A percentile compares a stretch with the other conserved stretches of the same genome.
Conservation (phyloP, 2,329 filamentous ascomycete species). For the Penicillium paneum region DNA sequence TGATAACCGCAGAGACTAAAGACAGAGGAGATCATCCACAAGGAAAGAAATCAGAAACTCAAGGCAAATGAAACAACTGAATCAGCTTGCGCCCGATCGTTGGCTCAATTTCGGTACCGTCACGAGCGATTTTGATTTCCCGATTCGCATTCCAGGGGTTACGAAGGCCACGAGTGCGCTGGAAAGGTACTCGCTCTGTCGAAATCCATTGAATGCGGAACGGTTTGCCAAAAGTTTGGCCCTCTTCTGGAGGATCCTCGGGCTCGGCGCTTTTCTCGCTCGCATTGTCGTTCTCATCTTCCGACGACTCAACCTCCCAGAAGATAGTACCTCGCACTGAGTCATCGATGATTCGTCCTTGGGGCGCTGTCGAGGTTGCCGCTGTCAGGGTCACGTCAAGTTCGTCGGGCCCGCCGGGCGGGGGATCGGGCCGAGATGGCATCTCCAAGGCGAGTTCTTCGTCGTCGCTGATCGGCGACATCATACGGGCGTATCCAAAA, state of each 20-base stretch:
- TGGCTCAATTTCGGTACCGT: constrained; percentile 90
- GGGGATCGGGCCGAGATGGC: constrained; percentile 60
- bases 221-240: constrained; percentile 80
- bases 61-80: constrained; percentile 67
- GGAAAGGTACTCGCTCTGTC: constrained; percentile 79
- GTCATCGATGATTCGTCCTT: constrained; percentile 86
- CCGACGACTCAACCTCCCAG: constrained; percentile 75
- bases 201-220: constrained; percentile 91
- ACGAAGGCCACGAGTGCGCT: constrained; percentile 77
- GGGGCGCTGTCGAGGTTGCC: constrained; percentile 72
- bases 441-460: constrained; percentile 67
- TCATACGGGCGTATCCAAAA: constrained; percentile 91
- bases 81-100: constrained; percentile 72
- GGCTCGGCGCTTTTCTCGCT: constrained; percentile 46
- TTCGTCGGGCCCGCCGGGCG: constrained; percentile 60
- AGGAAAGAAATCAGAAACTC: neutral
- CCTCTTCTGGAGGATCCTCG: constrained; percentile 44
- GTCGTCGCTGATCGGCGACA: constrained; percentile 76
- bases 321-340: constrained; percentile 93
- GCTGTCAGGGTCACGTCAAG: constrained; percentile 77
- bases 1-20: neutral
- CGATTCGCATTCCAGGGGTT: constrained; percentile 95
- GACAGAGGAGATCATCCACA: neutral
- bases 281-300: constrained; percentile 38
- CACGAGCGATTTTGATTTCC: constrained; percentile 92